Conservation (phyloP, 805 yeast species). For the Hanseniaspora mollemarum region DNA sequence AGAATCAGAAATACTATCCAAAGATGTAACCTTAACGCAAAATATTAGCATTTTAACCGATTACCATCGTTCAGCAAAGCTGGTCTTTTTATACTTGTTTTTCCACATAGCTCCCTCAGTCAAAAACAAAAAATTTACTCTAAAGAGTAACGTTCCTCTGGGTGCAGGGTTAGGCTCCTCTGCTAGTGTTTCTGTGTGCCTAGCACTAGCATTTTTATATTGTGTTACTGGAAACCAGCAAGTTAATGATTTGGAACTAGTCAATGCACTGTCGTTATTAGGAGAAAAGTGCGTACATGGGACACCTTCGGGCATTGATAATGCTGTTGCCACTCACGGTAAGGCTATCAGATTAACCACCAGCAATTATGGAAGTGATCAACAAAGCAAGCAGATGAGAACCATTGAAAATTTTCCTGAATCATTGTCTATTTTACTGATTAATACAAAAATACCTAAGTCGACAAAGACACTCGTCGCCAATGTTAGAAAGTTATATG, state of each 20-base stretch:
- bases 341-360: slow-evolving; percentile 65
- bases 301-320: slow-evolving; percentile 92
- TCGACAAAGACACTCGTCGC: slow-evolving; percentile 76
- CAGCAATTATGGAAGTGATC: slow-evolving; percentile 23
- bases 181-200: slow-evolving; percentile 77
- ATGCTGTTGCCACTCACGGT: slow-evolving; percentile 90
- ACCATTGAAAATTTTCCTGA: slow-evolving; percentile 46
- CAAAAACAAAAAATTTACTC: slow-evolving; percentile 47
- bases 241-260: slow-evolving; percentile 39
- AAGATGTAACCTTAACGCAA: slow-evolving; percentile 27
- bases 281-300: slow-evolving; percentile 96
- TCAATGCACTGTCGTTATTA: slow-evolving; percentile 79
- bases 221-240: slow-evolving; percentile 20
- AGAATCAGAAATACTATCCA: slow-evolving; percentile 45
- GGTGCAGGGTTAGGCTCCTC: slow-evolving; percentile 97
- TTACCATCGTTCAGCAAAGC: slow-evolving; percentile 65
- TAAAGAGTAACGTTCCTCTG: slow-evolving; percentile 77
- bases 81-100: slow-evolving; percentile 72
- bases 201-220: slow-evolving; percentile 59
- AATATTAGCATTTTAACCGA: slow-evolving; percentile 36
- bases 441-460: slow-evolving; percentile 80
- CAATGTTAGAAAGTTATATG: slow-evolving; percentile 49
- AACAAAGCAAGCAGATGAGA: slow-evolving; percentile 18
- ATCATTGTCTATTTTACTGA: slow-evolving; percentile 51
- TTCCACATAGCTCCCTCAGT: slow-evolving; percentile 42